Percentiles rank a stretch among this genome's conserved stretches.
phyloP scores from a whole-genome alignment of 2,329 filamentous ascomycete genomes.

The Phialophora expanda region DNA sequence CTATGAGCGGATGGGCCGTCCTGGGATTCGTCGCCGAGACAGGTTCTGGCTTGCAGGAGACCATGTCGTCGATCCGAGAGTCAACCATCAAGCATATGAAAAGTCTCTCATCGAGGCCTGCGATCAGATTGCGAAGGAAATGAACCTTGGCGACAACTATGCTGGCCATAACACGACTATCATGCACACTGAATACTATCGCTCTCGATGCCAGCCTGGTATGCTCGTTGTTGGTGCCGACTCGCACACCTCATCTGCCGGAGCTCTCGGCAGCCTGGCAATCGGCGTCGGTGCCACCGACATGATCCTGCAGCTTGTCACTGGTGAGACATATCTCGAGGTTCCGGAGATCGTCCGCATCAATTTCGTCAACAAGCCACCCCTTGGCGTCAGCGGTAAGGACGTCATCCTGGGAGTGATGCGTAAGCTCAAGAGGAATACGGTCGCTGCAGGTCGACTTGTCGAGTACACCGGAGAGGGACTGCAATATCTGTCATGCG shows the following conservation, averaged over 20 bases:
- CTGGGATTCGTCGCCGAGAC: constrained; percentile 54
- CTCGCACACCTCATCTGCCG: constrained; percentile 55
- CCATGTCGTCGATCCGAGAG: constrained; percentile 55
- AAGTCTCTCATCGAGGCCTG: constrained; percentile 46
- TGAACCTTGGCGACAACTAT: constrained; percentile 41
- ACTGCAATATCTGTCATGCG: constrained; percentile 47
- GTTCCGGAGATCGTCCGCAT: constrained; percentile 53
- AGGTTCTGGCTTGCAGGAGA: constrained; percentile 58
- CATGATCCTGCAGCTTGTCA: constrained; percentile 54
- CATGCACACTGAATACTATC: constrained; percentile 55
- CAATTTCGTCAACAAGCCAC: constrained; percentile 47
- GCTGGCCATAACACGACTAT: constrained; percentile 44
- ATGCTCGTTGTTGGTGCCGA: constrained; percentile 53
- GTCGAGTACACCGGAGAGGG: constrained; percentile 55
- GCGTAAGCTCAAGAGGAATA: constrained; percentile 53
- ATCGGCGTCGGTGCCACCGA: constrained; percentile 55
- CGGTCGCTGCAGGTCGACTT: constrained; percentile 51
- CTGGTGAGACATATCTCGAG: constrained; percentile 56
- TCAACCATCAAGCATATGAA: constrained; percentile 46
- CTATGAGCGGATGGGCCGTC: constrained; percentile 26
- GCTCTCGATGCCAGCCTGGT: constrained; percentile 53
- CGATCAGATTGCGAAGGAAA: constrained; percentile 47
- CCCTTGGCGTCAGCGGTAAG: constrained; percentile 51
- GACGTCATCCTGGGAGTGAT: constrained; percentile 56
- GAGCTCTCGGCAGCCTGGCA: constrained; percentile 49